Percentiles rank a stretch among this genome's conserved stretches.
Conservation (phyloP, 163 green algal species). For the Trebouxiophyceae sp. region DNA sequence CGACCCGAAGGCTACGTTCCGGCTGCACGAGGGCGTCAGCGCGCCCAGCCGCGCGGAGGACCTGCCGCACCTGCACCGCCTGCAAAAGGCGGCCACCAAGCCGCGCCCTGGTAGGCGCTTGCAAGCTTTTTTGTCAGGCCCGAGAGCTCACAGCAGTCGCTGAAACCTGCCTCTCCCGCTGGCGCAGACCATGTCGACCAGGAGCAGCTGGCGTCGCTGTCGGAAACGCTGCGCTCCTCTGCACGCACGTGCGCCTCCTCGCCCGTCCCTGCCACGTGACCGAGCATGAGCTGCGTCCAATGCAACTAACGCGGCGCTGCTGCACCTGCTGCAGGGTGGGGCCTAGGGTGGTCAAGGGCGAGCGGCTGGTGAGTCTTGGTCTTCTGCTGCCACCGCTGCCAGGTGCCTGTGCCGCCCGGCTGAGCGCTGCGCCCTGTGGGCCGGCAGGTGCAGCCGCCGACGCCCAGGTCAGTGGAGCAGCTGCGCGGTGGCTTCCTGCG, state of each 20-base stretch:
- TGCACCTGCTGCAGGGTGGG: not conserved
- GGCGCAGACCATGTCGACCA: conserved; percentile 22
- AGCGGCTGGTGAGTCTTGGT: conserved; percentile 3
- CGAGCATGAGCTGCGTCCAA: not conserved
- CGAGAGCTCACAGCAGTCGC: not conserved
- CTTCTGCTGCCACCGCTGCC: too few species aligned
- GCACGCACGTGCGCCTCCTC: conserved; percentile 15
- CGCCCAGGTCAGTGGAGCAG: conserved; percentile 15
- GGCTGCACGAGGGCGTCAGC: conserved; percentile 18
- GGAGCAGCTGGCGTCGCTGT: conserved; percentile 30
- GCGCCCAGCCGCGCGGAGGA: conserved; percentile 29
- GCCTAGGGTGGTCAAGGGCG: conserved; percentile 2
- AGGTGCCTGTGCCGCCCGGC: not conserved
- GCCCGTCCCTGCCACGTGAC: not conserved
- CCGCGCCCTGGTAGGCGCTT: not conserved
- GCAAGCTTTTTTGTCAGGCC: not conserved
- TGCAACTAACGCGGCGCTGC: not conserved
- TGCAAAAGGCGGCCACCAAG: conserved; percentile 46
- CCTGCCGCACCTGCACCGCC: conserved; percentile 38
- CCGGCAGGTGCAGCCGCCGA: too few species aligned
- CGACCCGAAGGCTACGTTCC: not conserved
- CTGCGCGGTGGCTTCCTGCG: conserved; percentile 25
- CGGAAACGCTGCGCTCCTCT: conserved; percentile 29
- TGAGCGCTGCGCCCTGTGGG: too few species aligned
- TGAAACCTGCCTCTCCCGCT: not conserved